Conservation (phyloP, 345 rosid species). For the Salix purpurea region DNA sequence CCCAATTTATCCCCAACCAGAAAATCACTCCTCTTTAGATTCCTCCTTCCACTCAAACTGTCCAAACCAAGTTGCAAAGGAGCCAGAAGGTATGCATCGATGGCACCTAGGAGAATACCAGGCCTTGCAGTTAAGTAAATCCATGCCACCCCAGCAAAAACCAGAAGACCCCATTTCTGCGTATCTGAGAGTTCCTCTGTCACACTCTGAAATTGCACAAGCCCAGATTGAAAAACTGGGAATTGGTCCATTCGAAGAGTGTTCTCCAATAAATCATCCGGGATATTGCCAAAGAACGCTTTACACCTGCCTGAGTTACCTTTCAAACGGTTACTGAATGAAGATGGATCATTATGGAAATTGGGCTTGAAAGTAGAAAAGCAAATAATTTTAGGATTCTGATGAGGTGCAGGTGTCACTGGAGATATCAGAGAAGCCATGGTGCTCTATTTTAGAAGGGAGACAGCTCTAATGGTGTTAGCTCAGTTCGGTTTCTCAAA, state of each 20-base stretch:
- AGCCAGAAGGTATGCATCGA: constrained; percentile 81
- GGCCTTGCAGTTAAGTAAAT: constrained; percentile 89
- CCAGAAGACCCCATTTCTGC: constrained; percentile 60
- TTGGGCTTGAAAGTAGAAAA: constrained; percentile 36
- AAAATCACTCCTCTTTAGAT: constrained; percentile 66
- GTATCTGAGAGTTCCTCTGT: constrained; percentile 43
- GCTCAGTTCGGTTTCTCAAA: background rate
- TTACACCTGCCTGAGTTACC: constrained; percentile 35
- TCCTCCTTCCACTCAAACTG: constrained; percentile 66
- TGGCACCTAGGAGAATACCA: constrained; percentile 81
- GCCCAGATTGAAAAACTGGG: constrained; percentile 45
- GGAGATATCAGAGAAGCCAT: constrained; percentile 66
- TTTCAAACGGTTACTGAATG: constrained; percentile 21
- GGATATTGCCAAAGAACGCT: constrained; percentile 44
- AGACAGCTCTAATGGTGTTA: background rate
- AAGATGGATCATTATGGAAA: constrained; percentile 20
- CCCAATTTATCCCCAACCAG: constrained; percentile 69
- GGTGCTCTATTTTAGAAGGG: background rate
- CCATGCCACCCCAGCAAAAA: constrained; percentile 61
- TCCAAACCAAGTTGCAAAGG: constrained; percentile 72
- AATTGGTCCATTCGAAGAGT: constrained; percentile 27
- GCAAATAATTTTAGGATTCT: constrained; percentile 22
- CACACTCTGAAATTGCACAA: constrained; percentile 37
- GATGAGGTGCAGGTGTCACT: constrained; percentile 31
- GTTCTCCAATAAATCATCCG: constrained; percentile 27